Conservation (phyloP, 331 rosid genomes). For the Cydonia oblonga region DNA sequence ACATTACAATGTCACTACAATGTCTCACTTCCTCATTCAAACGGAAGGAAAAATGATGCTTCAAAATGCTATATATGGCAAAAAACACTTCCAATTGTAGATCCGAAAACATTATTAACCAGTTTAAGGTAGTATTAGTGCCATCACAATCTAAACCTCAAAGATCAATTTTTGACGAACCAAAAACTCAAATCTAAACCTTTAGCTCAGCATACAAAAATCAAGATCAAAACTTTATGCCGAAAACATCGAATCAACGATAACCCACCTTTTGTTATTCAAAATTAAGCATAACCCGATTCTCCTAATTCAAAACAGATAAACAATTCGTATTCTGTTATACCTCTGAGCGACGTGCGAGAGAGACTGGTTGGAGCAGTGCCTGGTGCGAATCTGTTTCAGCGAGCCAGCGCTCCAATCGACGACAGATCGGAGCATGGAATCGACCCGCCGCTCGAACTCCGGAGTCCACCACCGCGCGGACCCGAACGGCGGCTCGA, state of each 20-base stretch:
- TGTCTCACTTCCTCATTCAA: not conserved
- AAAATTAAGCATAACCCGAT: not conserved
- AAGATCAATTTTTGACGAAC: not conserved
- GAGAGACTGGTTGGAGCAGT: constrained; percentile 66
- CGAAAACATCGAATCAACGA: not conserved
- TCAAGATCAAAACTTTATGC: not conserved
- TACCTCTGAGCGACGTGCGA: constrained; percentile 54
- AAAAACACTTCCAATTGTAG: not conserved
- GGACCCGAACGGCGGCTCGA: constrained; percentile 35
- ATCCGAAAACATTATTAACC: not conserved
- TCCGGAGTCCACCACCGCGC: constrained; percentile 54
- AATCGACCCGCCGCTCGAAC: constrained; percentile 54
- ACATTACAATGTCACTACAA: constrained; percentile 1
- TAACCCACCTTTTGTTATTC: not conserved
- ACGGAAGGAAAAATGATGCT: not conserved
- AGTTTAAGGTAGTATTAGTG: not conserved
- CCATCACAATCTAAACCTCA: not conserved
- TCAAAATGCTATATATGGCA: not conserved
- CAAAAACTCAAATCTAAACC: not conserved
- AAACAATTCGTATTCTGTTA: not conserved
- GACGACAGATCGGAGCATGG: constrained; percentile 62
- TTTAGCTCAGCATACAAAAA: not conserved
- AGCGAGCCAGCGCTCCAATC: constrained; percentile 44
- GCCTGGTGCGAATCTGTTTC: constrained; percentile 50
- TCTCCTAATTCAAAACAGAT: not conserved